These are phyloP conservation scores for Nakazawaea anatomiae DNA, from an alignment of 805 yeast genomes.

Conservation along the genomic window DNA sequence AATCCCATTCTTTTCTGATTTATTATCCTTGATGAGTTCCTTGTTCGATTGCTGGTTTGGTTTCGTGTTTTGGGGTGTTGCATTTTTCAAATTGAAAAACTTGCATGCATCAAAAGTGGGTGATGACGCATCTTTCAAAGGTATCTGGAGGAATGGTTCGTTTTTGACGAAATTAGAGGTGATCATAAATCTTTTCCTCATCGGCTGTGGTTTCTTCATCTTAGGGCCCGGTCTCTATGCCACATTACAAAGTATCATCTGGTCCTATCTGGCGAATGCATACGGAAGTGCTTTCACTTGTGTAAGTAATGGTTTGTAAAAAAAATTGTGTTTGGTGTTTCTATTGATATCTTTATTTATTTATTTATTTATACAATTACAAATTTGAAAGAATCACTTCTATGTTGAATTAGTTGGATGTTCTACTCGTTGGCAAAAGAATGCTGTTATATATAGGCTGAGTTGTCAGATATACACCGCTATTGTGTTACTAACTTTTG, in stretches of 20 bases:
- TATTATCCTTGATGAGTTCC: conserved; percentile 53
- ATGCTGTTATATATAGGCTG: too few species aligned
- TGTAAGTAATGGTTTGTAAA: conserved; percentile 28
- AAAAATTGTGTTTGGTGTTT: too few species aligned
- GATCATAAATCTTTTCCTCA: conserved; percentile 29
- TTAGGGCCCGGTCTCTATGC: conserved; percentile 58
- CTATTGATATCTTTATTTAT: too few species aligned
- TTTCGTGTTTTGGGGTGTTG: conserved; percentile 58
- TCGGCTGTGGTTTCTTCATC: conserved; percentile 44
- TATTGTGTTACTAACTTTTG: too few species aligned
- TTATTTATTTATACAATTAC: too few species aligned
- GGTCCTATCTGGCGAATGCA: conserved; percentile 39
- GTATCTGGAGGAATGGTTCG: conserved; percentile 24
- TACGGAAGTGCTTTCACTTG: conserved; percentile 52
- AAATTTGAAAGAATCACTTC: too few species aligned
- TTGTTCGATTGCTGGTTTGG: conserved; percentile 65
- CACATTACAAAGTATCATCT: conserved; percentile 47
- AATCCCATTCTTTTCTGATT: conserved; percentile 57
- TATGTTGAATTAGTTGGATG: too few species aligned
- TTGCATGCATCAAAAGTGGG: not conserved
- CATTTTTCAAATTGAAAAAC: conserved; percentile 40
- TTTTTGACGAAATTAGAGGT: conserved; percentile 30
- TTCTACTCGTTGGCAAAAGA: too few species aligned
- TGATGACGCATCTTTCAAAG: conserved; percentile 19
- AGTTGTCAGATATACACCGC: too few species aligned